Evolutionary conservation across 805 yeast genomes (phyloP).

Genomic region (Debaryomyces hansenii): DNA sequence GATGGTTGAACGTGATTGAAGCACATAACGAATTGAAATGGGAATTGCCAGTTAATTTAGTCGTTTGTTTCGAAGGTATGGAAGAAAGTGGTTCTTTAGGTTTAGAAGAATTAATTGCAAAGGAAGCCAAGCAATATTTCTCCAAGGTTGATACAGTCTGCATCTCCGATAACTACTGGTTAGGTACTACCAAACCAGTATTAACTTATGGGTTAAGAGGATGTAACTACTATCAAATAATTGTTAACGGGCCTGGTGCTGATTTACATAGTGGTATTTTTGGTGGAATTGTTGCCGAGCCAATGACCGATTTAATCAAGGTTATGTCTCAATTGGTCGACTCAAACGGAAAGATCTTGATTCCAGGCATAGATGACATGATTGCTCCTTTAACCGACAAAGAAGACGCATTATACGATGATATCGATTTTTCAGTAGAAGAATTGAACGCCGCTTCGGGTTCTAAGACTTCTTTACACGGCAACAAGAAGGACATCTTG

Average conservation of each 20-base stretch:
- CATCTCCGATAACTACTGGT: conserved; percentile 97
- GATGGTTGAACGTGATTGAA: conserved; percentile 91
- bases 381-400: conserved; percentile 87
- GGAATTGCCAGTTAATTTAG: conserved; percentile 90
- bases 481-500: conserved; percentile 77
- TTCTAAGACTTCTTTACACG: conserved; percentile 76
- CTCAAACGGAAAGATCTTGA: conserved; percentile 74
- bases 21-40: conserved; percentile 84
- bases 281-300: conserved; percentile 97
- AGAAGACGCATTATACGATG: conserved; percentile 78
- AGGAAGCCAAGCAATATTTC: conserved; percentile 79
- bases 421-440: conserved; percentile 78
- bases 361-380: conserved; percentile 91
- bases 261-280: conserved; percentile 97
- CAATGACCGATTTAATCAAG: conserved; percentile 88
- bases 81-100: conserved; percentile 97
- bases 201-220: conserved; percentile 98
- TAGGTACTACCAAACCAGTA: conserved; percentile 95
- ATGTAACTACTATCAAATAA: conserved; percentile 85
- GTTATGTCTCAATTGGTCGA: conserved; percentile 78
- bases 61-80: conserved; percentile 97
- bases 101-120: conserved; percentile 75
- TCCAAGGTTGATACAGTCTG: conserved; percentile 91
- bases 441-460: conserved; percentile 91
- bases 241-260: conserved; percentile 88